A percentile compares a stretch with the other conserved stretches of the same genome.
Evolutionary conservation across 805 yeast genomes (phyloP).

Genomic region (Kazachstania bromeliacearum): DNA sequence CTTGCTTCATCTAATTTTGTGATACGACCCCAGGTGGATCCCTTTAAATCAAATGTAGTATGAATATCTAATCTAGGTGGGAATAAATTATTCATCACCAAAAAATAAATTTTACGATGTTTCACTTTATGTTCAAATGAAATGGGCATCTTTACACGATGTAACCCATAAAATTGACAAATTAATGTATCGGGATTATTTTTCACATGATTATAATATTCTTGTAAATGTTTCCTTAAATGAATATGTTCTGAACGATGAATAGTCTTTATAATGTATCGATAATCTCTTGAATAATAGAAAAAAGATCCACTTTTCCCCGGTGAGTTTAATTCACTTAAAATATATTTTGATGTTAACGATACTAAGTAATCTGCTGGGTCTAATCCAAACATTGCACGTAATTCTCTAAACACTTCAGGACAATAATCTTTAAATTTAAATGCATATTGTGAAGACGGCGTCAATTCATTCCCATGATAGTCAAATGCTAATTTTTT

Average conservation of each 20-base stretch:
- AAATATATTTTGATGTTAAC: conserved; percentile 82
- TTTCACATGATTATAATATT: conserved; percentile 73
- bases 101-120: conserved; percentile 74
- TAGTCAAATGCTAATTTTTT: conserved; percentile 81
- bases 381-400: conserved; percentile 75
- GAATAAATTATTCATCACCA: conserved; percentile 94
- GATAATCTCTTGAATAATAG: conserved; percentile 86
- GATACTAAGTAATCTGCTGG: conserved; percentile 94
- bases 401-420: conserved; percentile 78
- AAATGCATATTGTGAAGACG: conserved; percentile 90
- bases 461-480: conserved; percentile 81
- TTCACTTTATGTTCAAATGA: conserved; percentile 30
- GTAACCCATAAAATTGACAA: conserved; percentile 94
- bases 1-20: conserved; percentile 32
- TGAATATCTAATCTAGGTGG: conserved; percentile 89
- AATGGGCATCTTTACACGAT: conserved; percentile 82
- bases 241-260: conserved; percentile 89
- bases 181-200: conserved; percentile 79
- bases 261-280: conserved; percentile 91
- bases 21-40: conserved; percentile 76
- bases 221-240: conserved; percentile 59
- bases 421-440: conserved; percentile 96
- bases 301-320: conserved; percentile 96
- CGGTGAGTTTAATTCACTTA: conserved; percentile 88
- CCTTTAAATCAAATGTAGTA: conserved; percentile 81